Base-by-base conservation (phyloP, 129 eudicot species). In the Centella asiatica region DNA sequence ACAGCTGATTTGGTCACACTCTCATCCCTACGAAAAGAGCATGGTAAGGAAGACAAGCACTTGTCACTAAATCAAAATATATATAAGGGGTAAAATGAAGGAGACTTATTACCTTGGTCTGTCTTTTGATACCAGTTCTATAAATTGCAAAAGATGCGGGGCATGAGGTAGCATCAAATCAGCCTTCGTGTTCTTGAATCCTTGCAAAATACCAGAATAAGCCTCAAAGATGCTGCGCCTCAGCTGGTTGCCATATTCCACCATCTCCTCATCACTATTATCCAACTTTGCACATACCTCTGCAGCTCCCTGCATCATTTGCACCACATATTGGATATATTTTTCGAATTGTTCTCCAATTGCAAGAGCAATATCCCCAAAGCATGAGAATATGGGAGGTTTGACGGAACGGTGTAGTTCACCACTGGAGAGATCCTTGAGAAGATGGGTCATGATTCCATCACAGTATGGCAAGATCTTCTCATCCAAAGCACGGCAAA, bases 331-430 rank as follows among this genome's bases (percentile, higher is more conserved):
- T 18, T 56, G 58, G 6, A 79, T 55, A 50, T 90, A 90, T 66
- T 90, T 90, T 44, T 90, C 97, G 31, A 90, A 90, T 57, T 86
- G 82, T 34, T 77, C 87, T 13, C 95, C 97, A 60, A 90, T 90
- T 10, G 97, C 97, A 62, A 90, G 89, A 27, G 97, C 97, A 63
- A 90, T 73, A 66, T 90, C 97, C 36, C 97, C 97, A 66, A 90
- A 90, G 73, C 95, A 86, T 5, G 97, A 86, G 79, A 90, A 90
- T 58, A 90, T 86, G 17, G 95, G 94, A 27, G 97, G 97, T 62
- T 90, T 90, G 17, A 90, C 97, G 17, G 95, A 90, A 25, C 95
- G 76, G 62, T 90, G 81, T 10, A 90, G 74, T 40, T 90, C 95
- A 17, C 77, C 75, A 47, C 97, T 90, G 15, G 89, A 74, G 11